Conservation (phyloP, 352 stramenopile species). For the Detonula confervacea region DNA sequence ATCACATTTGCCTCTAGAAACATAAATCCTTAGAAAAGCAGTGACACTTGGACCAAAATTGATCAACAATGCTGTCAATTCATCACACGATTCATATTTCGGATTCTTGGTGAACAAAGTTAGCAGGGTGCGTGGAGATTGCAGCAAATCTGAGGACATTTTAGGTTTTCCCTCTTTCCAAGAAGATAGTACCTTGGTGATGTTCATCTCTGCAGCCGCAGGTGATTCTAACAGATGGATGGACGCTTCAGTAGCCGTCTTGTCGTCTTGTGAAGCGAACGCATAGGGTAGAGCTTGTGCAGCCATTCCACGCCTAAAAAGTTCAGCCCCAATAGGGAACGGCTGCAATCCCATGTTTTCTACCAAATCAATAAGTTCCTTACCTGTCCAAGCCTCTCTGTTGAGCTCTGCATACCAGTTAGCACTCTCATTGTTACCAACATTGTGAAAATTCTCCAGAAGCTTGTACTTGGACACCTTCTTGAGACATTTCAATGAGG, state of each 20-base stretch:
- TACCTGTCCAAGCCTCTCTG: slow-evolving; percentile 24
- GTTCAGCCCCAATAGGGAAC: slow-evolving; percentile 33
- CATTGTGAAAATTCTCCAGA: slow-evolving; percentile 20
- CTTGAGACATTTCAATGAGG: slow-evolving; percentile 24
- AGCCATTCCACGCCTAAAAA: slow-evolving; percentile 24
- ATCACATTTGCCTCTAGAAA: slow-evolving; percentile 14
- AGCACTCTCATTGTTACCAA: slow-evolving; percentile 29
- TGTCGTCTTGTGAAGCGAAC: slow-evolving; percentile 8
- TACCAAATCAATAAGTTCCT: slow-evolving; percentile 30
- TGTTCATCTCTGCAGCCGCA: slow-evolving; percentile 24
- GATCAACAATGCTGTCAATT: slow-evolving; percentile 34
- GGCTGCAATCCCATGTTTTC: slow-evolving; percentile 26
- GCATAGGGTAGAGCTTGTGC: slow-evolving; percentile 26
- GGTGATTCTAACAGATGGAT: slow-evolving; percentile 33
- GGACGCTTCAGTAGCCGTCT: slow-evolving; percentile 25
- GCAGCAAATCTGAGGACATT: slow-evolving; percentile 5
- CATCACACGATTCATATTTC: slow-evolving; percentile 23
- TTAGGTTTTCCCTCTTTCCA: slow-evolving; percentile 30
- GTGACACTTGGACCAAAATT: slow-evolving; percentile 34
- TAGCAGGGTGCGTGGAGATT: slow-evolving; percentile 15
- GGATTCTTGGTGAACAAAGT: slow-evolving; percentile 6
- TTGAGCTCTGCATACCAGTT: slow-evolving; percentile 37
- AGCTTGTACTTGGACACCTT: slow-evolving; percentile 21
- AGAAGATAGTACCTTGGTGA: slow-evolving; percentile 20
- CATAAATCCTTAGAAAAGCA: slow-evolving; percentile 35